Evolutionary conservation across 768 basidiomycete genomes (phyloP), one percentile per base, ranked within the genome.

Genomic region (Stropharia rugosoannulata): DNA sequence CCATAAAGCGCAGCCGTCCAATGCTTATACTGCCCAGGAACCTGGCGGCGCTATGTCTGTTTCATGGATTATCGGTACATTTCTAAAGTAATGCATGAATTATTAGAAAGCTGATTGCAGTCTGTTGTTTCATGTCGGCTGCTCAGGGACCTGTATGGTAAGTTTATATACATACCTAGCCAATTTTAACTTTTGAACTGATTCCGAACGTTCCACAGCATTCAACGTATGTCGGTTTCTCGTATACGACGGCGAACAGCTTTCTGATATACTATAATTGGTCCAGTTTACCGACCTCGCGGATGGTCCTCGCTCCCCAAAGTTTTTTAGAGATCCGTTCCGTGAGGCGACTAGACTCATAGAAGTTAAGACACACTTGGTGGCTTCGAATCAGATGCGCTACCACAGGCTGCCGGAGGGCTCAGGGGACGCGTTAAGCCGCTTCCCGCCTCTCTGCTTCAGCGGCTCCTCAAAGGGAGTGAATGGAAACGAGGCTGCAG

Each of bases 31-130:
- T 27, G 15, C 35, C 39, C 53, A 80, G 79, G 89, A 6, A 79
- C 75, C n/a, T 92, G 89, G 89, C 75, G 80, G 59, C 74, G 89
- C 67, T 83, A 85, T 57, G 82, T 90, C 16, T 89, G 82, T 57
- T 90, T 88, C 62, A 85, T 90, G 85, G 89, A 90, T 71, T 89
- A 89, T 67, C 78, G 85, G 87, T 86, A 55, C 40, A 65, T 46
- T 16, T 39, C 25, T 32, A n/a, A 27, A n/a, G 2, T 35, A 15
- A 18, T 9, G 22, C 18, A 25, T 12, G 11, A 1, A 11, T 35
- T 37, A 5, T 18, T 13, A 13, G 37, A 12, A 37, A 27, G 3
- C 55, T 76, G 77, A 22, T 75, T 81, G 63, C 59, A 80, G n/a
- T 78, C 75, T 54, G 74, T 29, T 52, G 43, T 44, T 44, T 32